Percentiles rank a stretch among this genome's conserved stretches.
Conservation (phyloP, 2,329 filamentous ascomycete species). For the Fusarium pseudonygamai region DNA sequence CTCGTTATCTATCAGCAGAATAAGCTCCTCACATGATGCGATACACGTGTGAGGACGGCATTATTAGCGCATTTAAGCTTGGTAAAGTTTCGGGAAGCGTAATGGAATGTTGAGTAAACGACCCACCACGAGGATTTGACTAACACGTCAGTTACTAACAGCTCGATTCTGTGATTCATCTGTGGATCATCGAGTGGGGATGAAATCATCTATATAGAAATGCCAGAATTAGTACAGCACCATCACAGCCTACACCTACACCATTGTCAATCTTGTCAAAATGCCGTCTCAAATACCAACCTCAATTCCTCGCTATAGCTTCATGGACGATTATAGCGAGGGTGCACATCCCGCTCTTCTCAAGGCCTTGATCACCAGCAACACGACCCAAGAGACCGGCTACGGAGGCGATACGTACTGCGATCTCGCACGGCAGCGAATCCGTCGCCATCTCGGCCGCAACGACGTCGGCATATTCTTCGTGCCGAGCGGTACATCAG, state of each 20-base stretch:
- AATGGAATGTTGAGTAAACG: slow-evolving; percentile 36
- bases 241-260: neutral
- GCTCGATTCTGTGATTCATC: slow-evolving; percentile 10
- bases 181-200: slow-evolving; percentile 31
- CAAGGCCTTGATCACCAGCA: slow-evolving; percentile 56
- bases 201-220: slow-evolving; percentile 28
- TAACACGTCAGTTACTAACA: slow-evolving; percentile 38
- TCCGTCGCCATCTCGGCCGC: slow-evolving; percentile 50
- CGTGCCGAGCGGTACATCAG: slow-evolving; percentile 61
- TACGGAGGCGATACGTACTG: slow-evolving; percentile 59
- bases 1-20: neutral
- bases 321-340: slow-evolving; percentile 62
- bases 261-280: neutral
- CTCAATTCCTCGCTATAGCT: slow-evolving; percentile 51
- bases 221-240: neutral
- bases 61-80: neutral
- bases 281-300: slow-evolving; percentile 36
- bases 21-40: slow-evolving; percentile 8
- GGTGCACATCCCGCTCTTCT: slow-evolving; percentile 61
- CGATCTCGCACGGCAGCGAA: slow-evolving; percentile 52
- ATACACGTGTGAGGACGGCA: neutral
- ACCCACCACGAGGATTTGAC: slow-evolving; percentile 33
- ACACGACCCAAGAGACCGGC: slow-evolving; percentile 56
- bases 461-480: slow-evolving; percentile 59
- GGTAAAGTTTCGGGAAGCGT: slow-evolving; percentile 18